Conservation (phyloP, 2,329 filamentous ascomycete genomes). For the Diaporthe batatas region DNA sequence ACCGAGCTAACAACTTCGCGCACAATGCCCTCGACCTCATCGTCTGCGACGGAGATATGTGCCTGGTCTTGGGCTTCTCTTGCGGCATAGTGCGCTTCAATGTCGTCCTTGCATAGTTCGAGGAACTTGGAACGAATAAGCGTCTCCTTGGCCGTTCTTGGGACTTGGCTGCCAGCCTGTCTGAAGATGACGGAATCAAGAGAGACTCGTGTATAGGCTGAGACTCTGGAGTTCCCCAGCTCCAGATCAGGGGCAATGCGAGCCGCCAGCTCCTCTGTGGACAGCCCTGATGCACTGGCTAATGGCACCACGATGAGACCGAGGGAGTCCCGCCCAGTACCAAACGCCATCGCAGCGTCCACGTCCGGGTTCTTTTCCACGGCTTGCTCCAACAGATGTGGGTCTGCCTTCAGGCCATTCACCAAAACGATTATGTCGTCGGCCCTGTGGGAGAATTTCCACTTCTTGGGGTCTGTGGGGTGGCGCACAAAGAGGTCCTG, state of each 20-base stretch:
- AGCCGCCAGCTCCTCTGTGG: slow-evolving; percentile 8
- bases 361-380: slow-evolving; percentile 10
- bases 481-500: slow-evolving; percentile 46
- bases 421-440: slow-evolving; percentile 56
- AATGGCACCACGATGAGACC: slow-evolving; percentile 26
- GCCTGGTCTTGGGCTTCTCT: slow-evolving; percentile 2
- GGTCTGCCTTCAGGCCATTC: slow-evolving; percentile 54
- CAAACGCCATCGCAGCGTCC: slow-evolving; percentile 23
- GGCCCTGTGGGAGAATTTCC: slow-evolving; percentile 54
- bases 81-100: slow-evolving; percentile 57
- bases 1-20: slow-evolving; percentile 19
- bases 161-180: slow-evolving; percentile 5
- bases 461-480: slow-evolving; percentile 52
- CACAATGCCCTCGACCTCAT: slow-evolving; percentile 10
- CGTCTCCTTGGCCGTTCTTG: slow-evolving; percentile 67
- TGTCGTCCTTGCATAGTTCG: slow-evolving; percentile 59
- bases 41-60: slow-evolving; percentile 37
- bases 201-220: slow-evolving; percentile 9
- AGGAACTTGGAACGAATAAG: slow-evolving; percentile 67
- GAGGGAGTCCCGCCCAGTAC: slow-evolving; percentile 24
- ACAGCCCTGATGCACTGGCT: neutral
- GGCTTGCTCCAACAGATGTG: slow-evolving; percentile 10
- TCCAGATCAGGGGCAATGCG: slow-evolving; percentile 13
- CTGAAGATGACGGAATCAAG: slow-evolving; percentile 25
- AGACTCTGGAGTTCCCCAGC: slow-evolving; percentile 16